Percentiles rank a stretch among this genome's conserved stretches.
Evolutionary conservation across 1,284 basidiomycete genomes (phyloP).

Genomic region (Rhizopogon hawkerae): DNA sequence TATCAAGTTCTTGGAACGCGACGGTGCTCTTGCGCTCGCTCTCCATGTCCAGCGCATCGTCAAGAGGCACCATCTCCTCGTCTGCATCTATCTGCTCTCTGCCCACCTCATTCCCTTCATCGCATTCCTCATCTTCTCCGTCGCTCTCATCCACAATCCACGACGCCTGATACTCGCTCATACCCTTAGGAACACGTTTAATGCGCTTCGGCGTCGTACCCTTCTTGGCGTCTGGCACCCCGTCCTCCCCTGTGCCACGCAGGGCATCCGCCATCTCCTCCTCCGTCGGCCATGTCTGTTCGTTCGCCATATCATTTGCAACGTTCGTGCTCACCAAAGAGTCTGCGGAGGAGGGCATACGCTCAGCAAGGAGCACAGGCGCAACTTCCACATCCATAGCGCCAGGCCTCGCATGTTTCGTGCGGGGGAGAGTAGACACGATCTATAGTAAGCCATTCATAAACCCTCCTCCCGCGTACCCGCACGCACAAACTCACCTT

Average conservation of each 20-base stretch:
- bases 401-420: constrained; percentile 27
- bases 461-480: neutral
- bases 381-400: constrained; percentile 54
- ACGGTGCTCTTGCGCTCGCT: constrained; percentile 39
- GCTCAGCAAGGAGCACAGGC: constrained; percentile 47
- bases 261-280: constrained; percentile 72
- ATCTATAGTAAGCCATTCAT: constrained; percentile 37
- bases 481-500: constrained; percentile 45
- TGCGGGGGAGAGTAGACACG: constrained; percentile 45
- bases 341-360: constrained; percentile 66
- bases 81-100: constrained; percentile 28
- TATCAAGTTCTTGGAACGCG: constrained; percentile 69
- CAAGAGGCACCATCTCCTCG: constrained; percentile 64
- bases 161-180: constrained; percentile 88
- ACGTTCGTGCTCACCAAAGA: constrained; percentile 85
- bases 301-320: constrained; percentile 83
- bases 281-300: constrained; percentile 99
- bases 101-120: constrained; percentile 34
- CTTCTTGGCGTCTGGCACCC: constrained; percentile 53
- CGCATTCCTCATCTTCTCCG: constrained; percentile 44
- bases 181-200: constrained; percentile 78
- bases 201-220: constrained; percentile 70
- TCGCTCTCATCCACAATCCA: constrained; percentile 86
- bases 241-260: constrained; percentile 25
- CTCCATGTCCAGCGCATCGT: constrained; percentile 57